Conservation (phyloP, 169 alveolate genomes). For the Theileria parva region DNA sequence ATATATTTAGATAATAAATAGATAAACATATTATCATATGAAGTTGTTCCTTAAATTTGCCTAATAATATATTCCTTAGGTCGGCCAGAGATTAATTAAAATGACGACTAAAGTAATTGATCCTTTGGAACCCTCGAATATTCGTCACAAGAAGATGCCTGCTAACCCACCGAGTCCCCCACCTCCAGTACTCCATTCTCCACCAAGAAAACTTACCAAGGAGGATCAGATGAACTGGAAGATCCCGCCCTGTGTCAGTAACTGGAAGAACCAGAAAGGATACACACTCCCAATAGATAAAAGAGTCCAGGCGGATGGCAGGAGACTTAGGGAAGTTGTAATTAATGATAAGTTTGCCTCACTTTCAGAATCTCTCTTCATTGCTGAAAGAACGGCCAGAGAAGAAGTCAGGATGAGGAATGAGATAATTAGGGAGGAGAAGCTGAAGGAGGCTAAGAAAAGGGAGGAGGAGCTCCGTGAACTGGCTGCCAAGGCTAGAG, state of each 20-base stretch:
- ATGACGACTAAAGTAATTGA: constrained; percentile 88
- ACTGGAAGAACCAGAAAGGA: constrained; percentile 98
- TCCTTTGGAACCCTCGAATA: constrained; percentile 94
- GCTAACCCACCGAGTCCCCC: constrained; percentile 84
- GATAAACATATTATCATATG: background rate
- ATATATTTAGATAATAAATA: background rate
- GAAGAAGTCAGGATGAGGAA: constrained; percentile 94
- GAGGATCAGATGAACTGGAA: constrained; percentile 95
- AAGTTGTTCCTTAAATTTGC: too few relatives aligned
- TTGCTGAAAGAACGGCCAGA: constrained; percentile 95
- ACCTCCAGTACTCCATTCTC: constrained; percentile 87
- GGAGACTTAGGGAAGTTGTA: constrained; percentile 88
- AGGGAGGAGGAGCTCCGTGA: constrained; percentile 87
- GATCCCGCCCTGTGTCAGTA: constrained; percentile 96
- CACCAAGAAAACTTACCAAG: constrained; percentile 91
- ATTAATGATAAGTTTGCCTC: constrained; percentile 93
- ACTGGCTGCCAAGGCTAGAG: constrained; percentile 89
- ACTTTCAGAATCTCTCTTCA: constrained; percentile 89
- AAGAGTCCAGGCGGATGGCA: constrained; percentile 96
- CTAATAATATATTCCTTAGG: constrained; percentile 53
- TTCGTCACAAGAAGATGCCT: constrained; percentile 91
- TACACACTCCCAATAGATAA: constrained; percentile 96
- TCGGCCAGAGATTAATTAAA: constrained; percentile 83
- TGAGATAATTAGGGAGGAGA: constrained; percentile 85
- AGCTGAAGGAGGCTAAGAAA: constrained; percentile 86